Evolutionary conservation across 1,284 basidiomycete genomes (phyloP).

Genomic region (Phylloporus gajari): DNA sequence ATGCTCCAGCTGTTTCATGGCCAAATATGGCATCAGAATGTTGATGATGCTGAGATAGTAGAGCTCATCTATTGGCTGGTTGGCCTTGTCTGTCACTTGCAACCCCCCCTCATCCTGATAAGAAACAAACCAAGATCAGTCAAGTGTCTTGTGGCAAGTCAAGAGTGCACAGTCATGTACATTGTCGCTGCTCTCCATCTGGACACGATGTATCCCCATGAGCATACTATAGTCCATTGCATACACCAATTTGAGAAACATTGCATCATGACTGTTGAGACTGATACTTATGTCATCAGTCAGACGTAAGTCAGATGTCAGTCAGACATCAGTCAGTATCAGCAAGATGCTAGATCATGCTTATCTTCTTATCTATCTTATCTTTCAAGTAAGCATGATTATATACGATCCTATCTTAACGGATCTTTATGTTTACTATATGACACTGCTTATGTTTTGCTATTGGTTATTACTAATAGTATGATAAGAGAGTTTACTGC

Average conservation of each 20-base stretch:
- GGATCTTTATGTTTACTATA: too few relatives aligned
- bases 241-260: slow-evolving; percentile 82
- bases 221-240: slow-evolving; percentile 99
- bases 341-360: too few relatives aligned
- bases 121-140: slow-evolving; percentile 89
- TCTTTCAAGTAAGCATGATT: too few relatives aligned
- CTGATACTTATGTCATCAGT: too few relatives aligned
- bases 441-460: too few relatives aligned
- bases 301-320: too few relatives aligned
- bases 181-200: slow-evolving; percentile 90
- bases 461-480: too few relatives aligned
- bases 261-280: slow-evolving; percentile 73
- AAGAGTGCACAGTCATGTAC: slow-evolving; percentile 87
- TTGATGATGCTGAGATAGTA: slow-evolving; percentile 97
- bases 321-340: too few relatives aligned
- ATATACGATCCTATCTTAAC: too few relatives aligned
- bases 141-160: slow-evolving; percentile 79
- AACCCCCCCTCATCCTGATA: slow-evolving; percentile 98
- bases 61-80: slow-evolving; percentile 79
- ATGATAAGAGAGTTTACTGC: too few relatives aligned
- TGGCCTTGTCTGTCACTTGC: slow-evolving; percentile 87
- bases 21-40: slow-evolving; percentile 90
- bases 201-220: slow-evolving; percentile 94
- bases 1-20: slow-evolving; percentile 86
- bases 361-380: too few relatives aligned